phyloP scores from a whole-genome alignment of 2,329 filamentous ascomycete genomes.

The Monosporascus sp. region DNA sequence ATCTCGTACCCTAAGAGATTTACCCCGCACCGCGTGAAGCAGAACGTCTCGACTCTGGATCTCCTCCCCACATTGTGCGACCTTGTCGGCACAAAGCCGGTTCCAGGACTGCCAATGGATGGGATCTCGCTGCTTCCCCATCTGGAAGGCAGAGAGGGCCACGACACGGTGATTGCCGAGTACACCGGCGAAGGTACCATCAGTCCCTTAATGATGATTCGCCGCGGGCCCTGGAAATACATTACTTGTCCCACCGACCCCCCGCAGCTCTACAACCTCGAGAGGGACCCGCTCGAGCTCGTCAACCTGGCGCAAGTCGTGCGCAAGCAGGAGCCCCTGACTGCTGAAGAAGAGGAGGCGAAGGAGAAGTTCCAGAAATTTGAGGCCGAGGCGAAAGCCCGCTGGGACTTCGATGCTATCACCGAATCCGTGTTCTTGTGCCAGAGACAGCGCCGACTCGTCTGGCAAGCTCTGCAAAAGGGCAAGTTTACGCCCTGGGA shows the following conservation, averaged over 20 bases:
- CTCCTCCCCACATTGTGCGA: constrained; percentile 85
- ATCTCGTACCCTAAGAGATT: constrained; percentile 76
- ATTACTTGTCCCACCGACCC: constrained; percentile 79
- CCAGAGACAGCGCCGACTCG: constrained; percentile 73
- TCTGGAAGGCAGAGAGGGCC: constrained; percentile 59
- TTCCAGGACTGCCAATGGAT: constrained; percentile 74
- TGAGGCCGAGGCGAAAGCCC: constrained; percentile 63
- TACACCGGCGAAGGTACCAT: constrained; percentile 93
- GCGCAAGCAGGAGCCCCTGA: constrained; percentile 31
- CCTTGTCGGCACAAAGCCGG: constrained; percentile 66
- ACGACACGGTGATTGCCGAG: constrained; percentile 88
- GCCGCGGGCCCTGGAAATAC: constrained; percentile 85
- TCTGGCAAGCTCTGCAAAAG: constrained; percentile 73
- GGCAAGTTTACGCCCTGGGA: constrained; percentile 82
- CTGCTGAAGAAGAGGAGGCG: constrained; percentile 40
- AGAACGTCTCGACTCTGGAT: constrained; percentile 89
- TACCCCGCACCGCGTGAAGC: constrained; percentile 65
- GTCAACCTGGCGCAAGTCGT: constrained; percentile 59
- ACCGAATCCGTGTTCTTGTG: constrained; percentile 68
- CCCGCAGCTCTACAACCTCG: constrained; percentile 78
- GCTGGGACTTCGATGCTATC: constrained; percentile 79
- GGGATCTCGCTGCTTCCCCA: constrained; percentile 78
- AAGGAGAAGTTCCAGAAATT: constrained; percentile 58
- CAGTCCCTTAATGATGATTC: constrained; percentile 89
- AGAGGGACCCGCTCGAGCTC: constrained; percentile 70